Base-by-base conservation (phyloP, 2,329 filamentous ascomycete species). In the Penicillium sp. region DNA sequence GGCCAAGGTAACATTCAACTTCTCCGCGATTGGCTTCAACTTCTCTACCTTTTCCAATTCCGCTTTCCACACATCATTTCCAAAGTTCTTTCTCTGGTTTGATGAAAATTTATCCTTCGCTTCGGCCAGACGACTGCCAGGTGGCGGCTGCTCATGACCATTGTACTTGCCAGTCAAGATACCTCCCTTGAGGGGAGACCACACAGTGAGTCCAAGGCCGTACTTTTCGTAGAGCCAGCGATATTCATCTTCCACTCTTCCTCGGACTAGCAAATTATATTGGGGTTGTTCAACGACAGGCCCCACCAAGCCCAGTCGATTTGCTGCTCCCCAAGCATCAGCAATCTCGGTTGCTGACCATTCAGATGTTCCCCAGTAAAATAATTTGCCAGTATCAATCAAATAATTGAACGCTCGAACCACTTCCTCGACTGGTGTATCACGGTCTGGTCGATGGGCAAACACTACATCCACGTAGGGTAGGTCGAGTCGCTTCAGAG, bases 361-460 rank as follows among this genome's bases (percentile, higher is more conserved):
- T 70, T 88, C 84, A 0, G 84, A 87, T 0, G 86, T 88, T 37
- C 86, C 86, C 86, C 86, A 88, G 77, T 89, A 88, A 60, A 90
- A 83, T 2, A 85, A 83, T 74, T 88, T 86, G 61, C 87, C 87
- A 0, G 79, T 79, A 69, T 85, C 78, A 68, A 90, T 88, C 51
- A 89, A 73, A 70, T 88, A 79, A 76, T 89, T 89, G 77, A 90
- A 89, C 49, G 83, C 85, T 48, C 86, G 83, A 33, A 90, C 86
- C 2, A 81, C 84, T 75, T 90, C 87, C 70, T 88, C 85, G 74
- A 89, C 89, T 2, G 87, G 87, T 0, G 86, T 89, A 42, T 83
- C 76, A 8, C 84, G 79, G 69, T 89, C 87, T 2, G 86, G 84
- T 18, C 87, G 81, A 73, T 90, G 87, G n/a, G 87, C 86, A 65